Percentiles rank a stretch among this genome's conserved stretches.
Conservation (phyloP, 768 basidiomycete genomes). For the Amanita polypyramis region DNA sequence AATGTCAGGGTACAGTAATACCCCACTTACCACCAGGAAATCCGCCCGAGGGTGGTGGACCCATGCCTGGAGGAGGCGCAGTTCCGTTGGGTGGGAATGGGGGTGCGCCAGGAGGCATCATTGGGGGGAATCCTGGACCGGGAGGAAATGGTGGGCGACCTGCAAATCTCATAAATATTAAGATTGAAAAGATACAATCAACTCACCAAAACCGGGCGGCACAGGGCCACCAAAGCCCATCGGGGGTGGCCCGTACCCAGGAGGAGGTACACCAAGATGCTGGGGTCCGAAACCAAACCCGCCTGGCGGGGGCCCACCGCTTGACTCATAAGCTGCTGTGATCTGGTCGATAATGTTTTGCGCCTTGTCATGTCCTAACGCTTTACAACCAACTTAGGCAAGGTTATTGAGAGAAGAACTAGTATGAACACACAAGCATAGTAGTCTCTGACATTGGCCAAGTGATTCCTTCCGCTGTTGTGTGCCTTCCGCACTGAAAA, state of each 20-base stretch:
- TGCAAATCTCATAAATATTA: slow-evolving; percentile 16
- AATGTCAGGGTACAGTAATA: slow-evolving; percentile 7
- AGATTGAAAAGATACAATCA: slow-evolving; percentile 17
- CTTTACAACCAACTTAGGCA: slow-evolving; percentile 25
- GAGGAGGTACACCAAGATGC: slow-evolving; percentile 53
- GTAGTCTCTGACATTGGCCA: slow-evolving; percentile 94
- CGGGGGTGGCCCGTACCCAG: slow-evolving; percentile 35
- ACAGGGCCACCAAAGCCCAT: slow-evolving; percentile 40
- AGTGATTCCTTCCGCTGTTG: slow-evolving; percentile 94
- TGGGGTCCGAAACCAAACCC: slow-evolving; percentile 83
- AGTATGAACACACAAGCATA: slow-evolving; percentile 68
- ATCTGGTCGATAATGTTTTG: slow-evolving; percentile 99
- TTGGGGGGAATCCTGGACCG: slow-evolving; percentile 43
- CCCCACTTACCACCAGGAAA: slow-evolving; percentile 30
- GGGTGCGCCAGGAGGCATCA: slow-evolving; percentile 46
- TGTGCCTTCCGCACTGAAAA: slow-evolving; percentile 89
- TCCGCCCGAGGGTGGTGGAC: slow-evolving; percentile 28
- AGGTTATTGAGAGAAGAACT: neutral
- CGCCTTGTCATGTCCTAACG: slow-evolving; percentile 91
- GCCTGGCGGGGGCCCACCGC: slow-evolving; percentile 77
- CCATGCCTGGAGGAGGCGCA: slow-evolving; percentile 34
- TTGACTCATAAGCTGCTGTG: slow-evolving; percentile 83
- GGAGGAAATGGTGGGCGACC: slow-evolving; percentile 67
- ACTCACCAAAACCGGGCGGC: slow-evolving; percentile 48
- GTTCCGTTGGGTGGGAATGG: slow-evolving; percentile 64